Evolutionary conservation across 106 monocot genomes (phyloP).

Genomic region (Acorus gramineus): DNA sequence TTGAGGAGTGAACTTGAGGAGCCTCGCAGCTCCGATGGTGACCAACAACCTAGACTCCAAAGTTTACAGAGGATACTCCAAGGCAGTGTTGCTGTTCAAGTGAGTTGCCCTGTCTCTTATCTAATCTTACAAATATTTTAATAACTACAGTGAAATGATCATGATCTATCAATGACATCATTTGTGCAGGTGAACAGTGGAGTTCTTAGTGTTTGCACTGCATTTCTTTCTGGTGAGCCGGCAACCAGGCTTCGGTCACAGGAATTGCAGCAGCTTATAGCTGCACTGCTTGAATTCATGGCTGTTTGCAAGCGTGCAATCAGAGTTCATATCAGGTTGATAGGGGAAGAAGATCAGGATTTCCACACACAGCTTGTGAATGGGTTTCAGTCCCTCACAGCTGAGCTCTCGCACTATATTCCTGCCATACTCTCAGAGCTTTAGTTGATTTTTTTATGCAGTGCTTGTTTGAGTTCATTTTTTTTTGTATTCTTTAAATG

Average conservation of each 20-base stretch:
- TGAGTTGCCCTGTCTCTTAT: constrained; percentile 10
- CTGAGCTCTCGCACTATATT: constrained; percentile 97
- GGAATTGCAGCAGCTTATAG: constrained; percentile 96
- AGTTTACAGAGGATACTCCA: constrained; percentile 98
- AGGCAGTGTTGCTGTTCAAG: constrained; percentile 99
- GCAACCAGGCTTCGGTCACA: constrained; percentile 94
- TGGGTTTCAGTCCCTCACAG: constrained; percentile 95
- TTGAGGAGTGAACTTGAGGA: constrained; percentile 95
- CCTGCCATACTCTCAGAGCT: constrained; percentile 98
- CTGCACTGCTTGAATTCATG: constrained; percentile 97
- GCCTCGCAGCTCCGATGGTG: constrained; percentile 91
- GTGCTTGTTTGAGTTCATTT: neutral
- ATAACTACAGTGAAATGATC: too few species aligned
- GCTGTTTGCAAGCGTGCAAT: constrained; percentile 98
- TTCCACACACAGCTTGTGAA: constrained; percentile 99
- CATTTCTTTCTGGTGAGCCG: constrained; percentile 94
- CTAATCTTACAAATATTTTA: neutral
- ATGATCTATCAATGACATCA: too few species aligned
- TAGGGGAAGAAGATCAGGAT: constrained; percentile 98
- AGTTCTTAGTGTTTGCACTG: constrained; percentile 90
- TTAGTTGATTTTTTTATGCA: neutral
- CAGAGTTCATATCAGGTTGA: constrained; percentile 87
- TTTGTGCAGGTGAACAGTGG: constrained; percentile 90
- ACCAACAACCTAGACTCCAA: constrained; percentile 88
- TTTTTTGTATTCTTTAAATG: too few species aligned